Percentiles rank a stretch among this genome's conserved stretches.
Evolutionary conservation across 306 rosid genomes (phyloP).

Genomic region (Acacia confusa): DNA sequence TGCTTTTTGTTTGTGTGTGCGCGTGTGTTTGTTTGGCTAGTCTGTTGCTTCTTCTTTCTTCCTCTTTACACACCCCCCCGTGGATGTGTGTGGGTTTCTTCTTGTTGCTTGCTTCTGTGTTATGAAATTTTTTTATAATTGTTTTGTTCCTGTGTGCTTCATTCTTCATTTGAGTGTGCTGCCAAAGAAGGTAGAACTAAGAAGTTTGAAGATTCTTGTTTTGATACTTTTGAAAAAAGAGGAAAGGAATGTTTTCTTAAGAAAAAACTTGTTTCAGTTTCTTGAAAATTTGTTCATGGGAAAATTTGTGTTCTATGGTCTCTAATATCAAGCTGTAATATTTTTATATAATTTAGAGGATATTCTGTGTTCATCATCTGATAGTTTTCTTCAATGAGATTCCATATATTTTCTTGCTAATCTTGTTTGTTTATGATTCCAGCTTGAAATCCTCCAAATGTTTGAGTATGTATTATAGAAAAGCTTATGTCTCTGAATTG

Average conservation of each 20-base stretch:
- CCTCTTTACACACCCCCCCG: background rate
- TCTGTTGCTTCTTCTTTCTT: background rate
- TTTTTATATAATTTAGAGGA: background rate
- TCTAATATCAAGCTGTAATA: background rate
- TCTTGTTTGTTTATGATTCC: constrained; percentile 22
- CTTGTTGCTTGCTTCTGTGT: background rate
- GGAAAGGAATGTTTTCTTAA: background rate
- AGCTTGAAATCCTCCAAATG: constrained; percentile 16
- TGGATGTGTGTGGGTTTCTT: background rate
- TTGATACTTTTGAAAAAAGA: background rate
- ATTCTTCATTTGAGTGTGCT: background rate
- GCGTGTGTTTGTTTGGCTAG: background rate
- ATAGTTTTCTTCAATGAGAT: background rate
- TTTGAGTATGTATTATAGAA: too few species aligned
- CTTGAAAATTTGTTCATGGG: background rate
- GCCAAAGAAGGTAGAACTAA: background rate
- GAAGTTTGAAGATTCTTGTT: background rate
- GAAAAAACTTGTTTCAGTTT: background rate
- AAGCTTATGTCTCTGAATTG: background rate
- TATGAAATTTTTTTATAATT: background rate
- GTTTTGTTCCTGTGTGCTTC: background rate
- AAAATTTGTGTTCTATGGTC: background rate
- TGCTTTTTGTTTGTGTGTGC: background rate
- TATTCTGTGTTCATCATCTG: background rate
- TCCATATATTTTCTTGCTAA: constrained; percentile 6